Evolutionary conservation across 495 filamentous ascomycete species (phyloP).

Genomic region (Coniosporium apollinis): DNA sequence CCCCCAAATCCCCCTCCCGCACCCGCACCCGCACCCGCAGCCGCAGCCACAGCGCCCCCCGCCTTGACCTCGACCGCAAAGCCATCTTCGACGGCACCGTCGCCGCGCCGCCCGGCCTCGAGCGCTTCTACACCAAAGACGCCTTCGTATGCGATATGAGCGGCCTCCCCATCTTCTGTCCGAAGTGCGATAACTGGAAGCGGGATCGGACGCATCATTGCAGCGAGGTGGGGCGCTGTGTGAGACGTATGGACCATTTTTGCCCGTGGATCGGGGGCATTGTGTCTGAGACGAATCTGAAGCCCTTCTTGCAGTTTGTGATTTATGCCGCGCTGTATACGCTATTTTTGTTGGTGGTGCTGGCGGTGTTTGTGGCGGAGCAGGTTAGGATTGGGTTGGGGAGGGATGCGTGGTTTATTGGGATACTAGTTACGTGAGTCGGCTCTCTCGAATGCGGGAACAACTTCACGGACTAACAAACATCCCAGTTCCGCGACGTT

Average conservation of each 20-base stretch:
- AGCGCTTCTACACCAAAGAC: constrained; percentile 12
- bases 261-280: constrained; percentile 93
- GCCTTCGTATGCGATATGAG: constrained; percentile 36
- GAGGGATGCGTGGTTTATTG: too few relatives aligned
- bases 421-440: too few relatives aligned
- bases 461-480: constrained; percentile 6
- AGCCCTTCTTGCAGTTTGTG: constrained; percentile 80
- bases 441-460: constrained; percentile 22
- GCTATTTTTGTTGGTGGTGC: constrained; percentile 40
- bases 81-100: constrained; percentile 1
- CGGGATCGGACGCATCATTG: constrained; percentile 74
- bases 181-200: constrained; percentile 65
- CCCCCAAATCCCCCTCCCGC: not conserved
- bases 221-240: constrained; percentile 61
- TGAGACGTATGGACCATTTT: constrained; percentile 83
- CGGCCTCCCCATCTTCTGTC: constrained; percentile 69
- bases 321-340: constrained; percentile 55
- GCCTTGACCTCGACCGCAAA: not conserved
- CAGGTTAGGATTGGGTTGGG: too few relatives aligned
- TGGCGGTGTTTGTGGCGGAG: constrained; percentile 37
- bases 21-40: not conserved
- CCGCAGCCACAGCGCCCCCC: not conserved
- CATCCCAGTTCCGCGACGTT: constrained; percentile 45
- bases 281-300: constrained; percentile 68
- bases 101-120: constrained; percentile 5